phyloP scores from a whole-genome alignment of 768 basidiomycete species.

The Russula virescens region DNA sequence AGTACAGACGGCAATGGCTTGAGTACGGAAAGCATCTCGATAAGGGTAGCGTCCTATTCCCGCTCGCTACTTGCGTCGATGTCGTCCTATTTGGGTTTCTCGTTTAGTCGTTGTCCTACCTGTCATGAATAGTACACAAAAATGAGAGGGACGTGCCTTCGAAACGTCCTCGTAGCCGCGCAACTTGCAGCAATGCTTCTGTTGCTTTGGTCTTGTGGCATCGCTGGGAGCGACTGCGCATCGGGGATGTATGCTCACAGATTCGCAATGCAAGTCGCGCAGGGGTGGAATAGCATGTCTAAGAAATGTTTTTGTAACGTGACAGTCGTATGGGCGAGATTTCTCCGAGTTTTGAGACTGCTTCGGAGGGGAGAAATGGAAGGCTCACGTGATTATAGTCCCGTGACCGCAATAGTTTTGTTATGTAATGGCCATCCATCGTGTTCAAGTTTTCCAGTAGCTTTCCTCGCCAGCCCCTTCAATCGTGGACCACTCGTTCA shows the following conservation, averaged over 20 bases:
- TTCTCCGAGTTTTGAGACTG: no score
- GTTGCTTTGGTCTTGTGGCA: neutral
- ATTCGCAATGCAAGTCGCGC: neutral
- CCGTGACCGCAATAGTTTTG: no score
- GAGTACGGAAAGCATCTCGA: constrained; percentile 12
- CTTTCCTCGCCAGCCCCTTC: no score
- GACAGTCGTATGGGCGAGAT: no score
- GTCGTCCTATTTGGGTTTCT: neutral
- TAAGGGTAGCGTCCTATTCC: constrained; percentile 9
- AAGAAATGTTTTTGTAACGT: neutral
- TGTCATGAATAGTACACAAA: neutral
- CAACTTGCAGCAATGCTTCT: neutral
- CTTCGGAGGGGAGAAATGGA: no score
- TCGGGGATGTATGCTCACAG: constrained; percentile 7
- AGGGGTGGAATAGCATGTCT: neutral
- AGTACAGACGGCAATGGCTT: neutral
- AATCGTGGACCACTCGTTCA: no score
- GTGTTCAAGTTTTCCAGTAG: no score
- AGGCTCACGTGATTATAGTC: no score
- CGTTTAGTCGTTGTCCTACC: neutral
- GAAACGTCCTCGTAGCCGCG: neutral
- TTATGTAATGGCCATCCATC: no score
- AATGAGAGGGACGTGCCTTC: constrained; percentile 4
- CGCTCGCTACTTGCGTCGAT: neutral
- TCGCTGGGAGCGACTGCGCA: neutral